Evolutionary conservation across 495 filamentous ascomycete genomes (phyloP).

Genomic region (Podospora anserina): DNA sequence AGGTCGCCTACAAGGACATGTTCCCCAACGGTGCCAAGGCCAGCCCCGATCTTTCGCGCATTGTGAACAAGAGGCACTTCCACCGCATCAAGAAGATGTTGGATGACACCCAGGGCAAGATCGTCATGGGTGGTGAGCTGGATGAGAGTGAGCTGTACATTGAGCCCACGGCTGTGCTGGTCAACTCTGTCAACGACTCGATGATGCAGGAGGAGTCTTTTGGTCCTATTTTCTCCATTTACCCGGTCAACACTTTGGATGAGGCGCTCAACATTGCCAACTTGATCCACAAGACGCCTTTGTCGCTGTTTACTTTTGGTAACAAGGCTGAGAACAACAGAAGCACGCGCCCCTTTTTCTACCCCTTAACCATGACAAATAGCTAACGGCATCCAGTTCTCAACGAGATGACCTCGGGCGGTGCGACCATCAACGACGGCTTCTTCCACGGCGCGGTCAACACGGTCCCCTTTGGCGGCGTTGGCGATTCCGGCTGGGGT

Average conservation of each 20-base stretch:
- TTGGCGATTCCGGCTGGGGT: conserved; percentile 81
- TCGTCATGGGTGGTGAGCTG: conserved; percentile 77
- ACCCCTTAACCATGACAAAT: not conserved
- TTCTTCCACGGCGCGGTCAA: conserved; percentile 75
- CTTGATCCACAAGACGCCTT: conserved; percentile 70
- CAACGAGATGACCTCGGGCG: conserved; percentile 65
- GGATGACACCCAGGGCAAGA: conserved; percentile 75
- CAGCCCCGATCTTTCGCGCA: conserved; percentile 70
- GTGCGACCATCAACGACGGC: conserved; percentile 76
- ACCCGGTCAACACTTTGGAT: conserved; percentile 71
- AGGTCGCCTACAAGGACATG: conserved; percentile 69
- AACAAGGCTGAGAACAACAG: conserved; percentile 67
- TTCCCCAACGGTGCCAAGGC: conserved; percentile 76
- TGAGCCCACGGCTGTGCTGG: conserved; percentile 77
- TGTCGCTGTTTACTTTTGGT: conserved; percentile 83
- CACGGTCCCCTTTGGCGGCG: conserved; percentile 82
- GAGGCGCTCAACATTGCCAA: conserved; percentile 77
- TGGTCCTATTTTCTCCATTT: conserved; percentile 79
- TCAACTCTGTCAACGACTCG: conserved; percentile 71
- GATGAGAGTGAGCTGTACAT: conserved; percentile 77
- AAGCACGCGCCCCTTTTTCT: conserved; percentile 40
- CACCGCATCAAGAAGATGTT: conserved; percentile 84
- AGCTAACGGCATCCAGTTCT: conserved; percentile 48
- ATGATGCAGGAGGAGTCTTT: conserved; percentile 81
- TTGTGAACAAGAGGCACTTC: conserved; percentile 76